These are phyloP conservation scores for Rhodotorula kratochvilovae DNA, from an alignment of 768 basidiomycete genomes.

Conservation along the genomic window DNA sequence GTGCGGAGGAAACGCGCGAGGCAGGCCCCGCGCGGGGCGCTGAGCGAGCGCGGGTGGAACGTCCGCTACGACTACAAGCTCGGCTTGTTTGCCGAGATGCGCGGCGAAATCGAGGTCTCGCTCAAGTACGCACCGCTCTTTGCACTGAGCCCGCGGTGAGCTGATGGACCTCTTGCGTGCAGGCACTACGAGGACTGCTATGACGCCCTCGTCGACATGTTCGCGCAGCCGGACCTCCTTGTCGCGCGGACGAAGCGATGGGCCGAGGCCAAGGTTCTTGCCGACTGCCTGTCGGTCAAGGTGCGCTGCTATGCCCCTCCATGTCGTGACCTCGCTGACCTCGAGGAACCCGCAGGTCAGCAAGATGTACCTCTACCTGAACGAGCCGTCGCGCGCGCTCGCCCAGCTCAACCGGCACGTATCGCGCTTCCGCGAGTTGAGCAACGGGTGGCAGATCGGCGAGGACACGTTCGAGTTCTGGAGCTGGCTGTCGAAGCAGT, in stretches of 20 bases:
- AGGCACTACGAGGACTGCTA: slow-evolving; percentile 96
- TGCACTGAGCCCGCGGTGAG: not conserved
- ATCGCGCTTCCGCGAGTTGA: slow-evolving; percentile 74
- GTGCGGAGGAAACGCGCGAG: slow-evolving; percentile 71
- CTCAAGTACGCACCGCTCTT: slow-evolving; percentile 62
- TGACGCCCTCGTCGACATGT: slow-evolving; percentile 75
- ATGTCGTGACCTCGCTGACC: not conserved
- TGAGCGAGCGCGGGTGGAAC: slow-evolving; percentile 80
- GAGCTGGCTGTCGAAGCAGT: slow-evolving; percentile 95
- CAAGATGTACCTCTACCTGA: slow-evolving; percentile 86
- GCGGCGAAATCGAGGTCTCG: slow-evolving; percentile 86
- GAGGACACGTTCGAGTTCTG: slow-evolving; percentile 96
- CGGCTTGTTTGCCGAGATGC: slow-evolving; percentile 91
- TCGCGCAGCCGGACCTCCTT: slow-evolving; percentile 71
- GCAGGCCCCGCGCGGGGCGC: slow-evolving; percentile 14
- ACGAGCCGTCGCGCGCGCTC: slow-evolving; percentile 73
- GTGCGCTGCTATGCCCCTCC: slow-evolving; percentile 48
- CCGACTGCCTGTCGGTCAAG: slow-evolving; percentile 87
- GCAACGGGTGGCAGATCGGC: slow-evolving; percentile 85
- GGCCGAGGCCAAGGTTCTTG: slow-evolving; percentile 96
- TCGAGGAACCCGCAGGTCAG: slow-evolving; percentile 58
- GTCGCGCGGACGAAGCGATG: slow-evolving; percentile 92
- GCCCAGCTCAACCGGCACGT: slow-evolving; percentile 81
- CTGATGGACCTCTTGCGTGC: slow-evolving; percentile 11
- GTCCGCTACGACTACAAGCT: slow-evolving; percentile 97